A percentile compares a stretch with the other conserved stretches of the same genome.
These are phyloP conservation scores for Cryomyces minteri DNA, from an alignment of 495 filamentous ascomycete genomes.

Conservation along the genomic window DNA sequence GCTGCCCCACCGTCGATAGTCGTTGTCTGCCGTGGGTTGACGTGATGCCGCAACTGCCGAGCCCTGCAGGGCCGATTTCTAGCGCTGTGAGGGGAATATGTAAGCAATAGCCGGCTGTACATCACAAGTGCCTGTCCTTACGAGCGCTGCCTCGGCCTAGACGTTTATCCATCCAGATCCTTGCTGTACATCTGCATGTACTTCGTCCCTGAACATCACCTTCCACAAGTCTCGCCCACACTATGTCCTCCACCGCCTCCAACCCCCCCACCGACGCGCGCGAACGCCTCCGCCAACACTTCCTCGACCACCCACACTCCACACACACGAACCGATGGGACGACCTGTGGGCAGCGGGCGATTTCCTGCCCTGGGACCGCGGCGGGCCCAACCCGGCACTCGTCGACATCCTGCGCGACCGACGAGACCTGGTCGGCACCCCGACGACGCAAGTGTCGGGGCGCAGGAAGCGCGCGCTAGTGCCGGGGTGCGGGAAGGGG, in stretches of 20 bases:
- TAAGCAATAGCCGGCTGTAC: conserved; percentile 2
- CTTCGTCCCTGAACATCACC: too few species aligned
- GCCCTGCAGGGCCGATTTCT: too few species aligned
- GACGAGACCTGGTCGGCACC: conserved; percentile 26
- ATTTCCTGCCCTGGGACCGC: conserved; percentile 50
- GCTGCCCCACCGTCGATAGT: too few species aligned
- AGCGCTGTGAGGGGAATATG: conserved; percentile 11
- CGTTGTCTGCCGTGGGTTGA: too few species aligned
- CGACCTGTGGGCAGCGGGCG: conserved; percentile 40
- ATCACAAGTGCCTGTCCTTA: too few species aligned
- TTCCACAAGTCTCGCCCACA: not conserved
- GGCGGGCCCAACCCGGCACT: conserved; percentile 48
- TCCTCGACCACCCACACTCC: conserved; percentile 5
- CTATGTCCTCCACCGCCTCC: not conserved
- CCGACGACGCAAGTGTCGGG: too few species aligned
- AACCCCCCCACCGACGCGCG: not conserved
- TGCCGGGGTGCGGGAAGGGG: conserved; percentile 50
- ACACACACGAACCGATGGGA: conserved; percentile 30
- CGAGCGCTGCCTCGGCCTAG: too few species aligned
- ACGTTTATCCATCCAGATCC: too few species aligned
- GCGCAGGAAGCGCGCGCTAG: conserved; percentile 25
- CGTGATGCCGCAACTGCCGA: too few species aligned
- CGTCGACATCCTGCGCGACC: conserved; percentile 36
- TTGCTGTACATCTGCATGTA: too few species aligned
- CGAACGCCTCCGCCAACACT: conserved; percentile 11